phyloP scores from a whole-genome alignment of 1,284 basidiomycete species.

The Trichosporon faecale region DNA sequence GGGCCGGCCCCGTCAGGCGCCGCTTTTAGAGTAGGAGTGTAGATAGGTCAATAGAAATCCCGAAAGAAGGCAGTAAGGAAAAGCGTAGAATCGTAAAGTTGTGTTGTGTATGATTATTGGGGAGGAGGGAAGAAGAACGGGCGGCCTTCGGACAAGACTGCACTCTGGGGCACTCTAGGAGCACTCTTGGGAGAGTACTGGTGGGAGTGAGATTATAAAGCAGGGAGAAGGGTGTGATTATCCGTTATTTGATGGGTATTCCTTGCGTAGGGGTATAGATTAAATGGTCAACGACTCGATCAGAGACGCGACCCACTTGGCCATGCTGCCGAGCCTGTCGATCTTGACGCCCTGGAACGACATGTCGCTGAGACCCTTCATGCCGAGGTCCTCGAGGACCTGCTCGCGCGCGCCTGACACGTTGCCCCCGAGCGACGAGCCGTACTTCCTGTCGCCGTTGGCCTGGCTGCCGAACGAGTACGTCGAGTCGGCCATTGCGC shows the following conservation, averaged over 20 bases:
- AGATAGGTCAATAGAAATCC: neutral
- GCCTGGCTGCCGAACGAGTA: constrained; percentile 37
- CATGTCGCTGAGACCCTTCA: constrained; percentile 46
- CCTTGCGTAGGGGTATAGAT: neutral
- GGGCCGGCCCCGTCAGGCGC: too few species aligned
- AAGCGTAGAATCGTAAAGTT: neutral
- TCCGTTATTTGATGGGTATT: neutral
- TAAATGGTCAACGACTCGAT: constrained; percentile 42
- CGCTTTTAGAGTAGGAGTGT: neutral
- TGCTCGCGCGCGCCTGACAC: constrained; percentile 30
- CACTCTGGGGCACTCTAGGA: too few species aligned
- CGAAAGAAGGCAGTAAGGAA: neutral
- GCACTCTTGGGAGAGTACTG: neutral
- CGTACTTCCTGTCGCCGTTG: constrained; percentile 16
- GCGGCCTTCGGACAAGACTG: neutral
- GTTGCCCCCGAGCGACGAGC: neutral
- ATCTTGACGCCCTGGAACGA: constrained; percentile 37
- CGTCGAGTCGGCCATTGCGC: constrained; percentile 39
- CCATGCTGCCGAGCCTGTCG: constrained; percentile 38
- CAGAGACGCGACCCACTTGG: constrained; percentile 43
- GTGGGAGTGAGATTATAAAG: neutral
- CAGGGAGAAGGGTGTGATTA: neutral
- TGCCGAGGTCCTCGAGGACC: constrained; percentile 47
- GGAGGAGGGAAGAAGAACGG: neutral
- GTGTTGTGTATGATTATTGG: neutral